Base-by-base conservation (phyloP, 148 eudicot genomes). In the Rhododendron ovatum region DNA sequence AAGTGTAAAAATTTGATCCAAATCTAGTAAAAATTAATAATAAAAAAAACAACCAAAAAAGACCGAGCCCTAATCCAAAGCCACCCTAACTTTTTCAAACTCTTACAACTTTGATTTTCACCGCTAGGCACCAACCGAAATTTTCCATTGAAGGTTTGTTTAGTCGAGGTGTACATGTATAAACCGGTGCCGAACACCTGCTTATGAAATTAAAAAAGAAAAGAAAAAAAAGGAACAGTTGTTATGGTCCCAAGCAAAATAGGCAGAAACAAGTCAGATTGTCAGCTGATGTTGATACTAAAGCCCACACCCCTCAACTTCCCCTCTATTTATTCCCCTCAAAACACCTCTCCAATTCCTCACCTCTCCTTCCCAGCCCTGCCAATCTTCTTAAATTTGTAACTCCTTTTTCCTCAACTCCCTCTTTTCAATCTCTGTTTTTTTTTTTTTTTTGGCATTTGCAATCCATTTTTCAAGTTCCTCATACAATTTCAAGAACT, bases 361-460 rank as follows among this genome's bases (percentile, higher is more conserved):
- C 88, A 86, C 92, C 76, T 67, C 82, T 78, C 75, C 51, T 65
- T 33, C 61, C 84, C 45, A 65, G n/a, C 10, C 81, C 78, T 69
- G 41, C 43, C 71, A 47, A 67, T 33, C 55, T 82, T 43, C 61
- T 57, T 55, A 18, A 4, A 30, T 30, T 39, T 78, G 86, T 88
- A 88, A 83, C 43, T 47, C 43, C 67, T 43, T 13, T 65, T 35
- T n/a, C 53, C 55, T 20, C 30, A 4, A 26, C 15, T 7, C 12
- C 30, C 50, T 57, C 26, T 14, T 75, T n/a, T 41, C 20, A 20
- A 0, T 37, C 41, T 39, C 41, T 39, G 5, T 39, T 33, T 20
- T 2, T 43, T 20, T 12, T 0, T 8, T 18, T 2, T 0, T 8
- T 18, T 18, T 18, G 47, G 48, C 47, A 39, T 12, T 73, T 50